Base-by-base conservation (phyloP, 202 grass and related monocot species). In the Carex sylvatica region DNA sequence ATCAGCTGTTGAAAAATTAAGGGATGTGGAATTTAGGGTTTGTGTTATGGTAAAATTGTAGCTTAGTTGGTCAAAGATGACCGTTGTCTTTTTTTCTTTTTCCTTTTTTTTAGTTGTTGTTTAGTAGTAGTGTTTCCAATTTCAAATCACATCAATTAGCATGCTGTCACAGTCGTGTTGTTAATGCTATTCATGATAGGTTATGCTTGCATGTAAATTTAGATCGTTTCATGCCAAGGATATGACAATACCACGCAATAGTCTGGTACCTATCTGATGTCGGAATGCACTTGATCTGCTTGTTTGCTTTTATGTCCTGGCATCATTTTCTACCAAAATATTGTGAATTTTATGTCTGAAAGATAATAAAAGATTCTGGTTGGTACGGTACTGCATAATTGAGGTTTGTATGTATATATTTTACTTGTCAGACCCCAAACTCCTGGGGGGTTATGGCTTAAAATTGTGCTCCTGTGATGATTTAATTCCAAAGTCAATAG, bases 1-100 rank as follows among this genome's bases (percentile, higher is more conserved):
- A 76, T 56, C 54, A 75, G 49, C 72, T 20, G 30, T 78, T 78
- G 52, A 59, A 77, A 76, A 56, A 77, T 69, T 13, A 69, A 82
- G 63, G 23, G 40, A 69, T 46, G 15, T 30, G 19, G n/a, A 22
- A 18, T 28, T 81, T 81, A 65, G 78, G 78, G 35, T 81, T 81
- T 42, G 20, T 23, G 20, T 81, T 65, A 28, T 65, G 22, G 80
- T 51, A 56, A 11, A 55, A 68, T 69, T 81, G 79, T 65, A 82
- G 58, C 38, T 1, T 62, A 82, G 80, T 70, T 68, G 16, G 23
- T 64, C 65, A 68, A 68, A 68, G 63, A 35, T 82, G 5, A 80
- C 16, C 5, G n/a, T 47, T 23, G 67, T 26, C 56, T 82, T 62
- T 9, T 44, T 66, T 66, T 70, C 10, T 9, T 12, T 82, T 66